A percentile compares a stretch with the other conserved stretches of the same genome.
Evolutionary conservation across 1,284 basidiomycete genomes (phyloP).

Genomic region (Trametes sp.): DNA sequence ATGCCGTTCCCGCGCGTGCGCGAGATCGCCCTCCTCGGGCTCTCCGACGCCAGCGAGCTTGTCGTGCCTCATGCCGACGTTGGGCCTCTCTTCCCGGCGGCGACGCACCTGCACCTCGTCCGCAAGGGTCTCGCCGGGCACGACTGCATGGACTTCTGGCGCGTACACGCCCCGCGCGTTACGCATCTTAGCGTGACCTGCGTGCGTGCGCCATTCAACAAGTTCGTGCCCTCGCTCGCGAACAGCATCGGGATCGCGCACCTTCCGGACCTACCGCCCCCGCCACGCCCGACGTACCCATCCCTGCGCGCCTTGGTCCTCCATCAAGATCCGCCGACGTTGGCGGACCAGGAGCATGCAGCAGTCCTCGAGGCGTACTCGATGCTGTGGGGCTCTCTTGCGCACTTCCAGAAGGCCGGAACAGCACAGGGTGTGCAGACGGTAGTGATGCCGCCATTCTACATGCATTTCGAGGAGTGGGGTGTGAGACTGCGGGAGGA

Average conservation of each 20-base stretch:
- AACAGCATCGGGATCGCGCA: not conserved
- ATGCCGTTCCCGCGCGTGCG: conserved; percentile 10
- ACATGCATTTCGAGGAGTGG: not conserved
- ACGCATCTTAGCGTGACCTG: conserved; percentile 16
- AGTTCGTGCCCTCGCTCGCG: not conserved
- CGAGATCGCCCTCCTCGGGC: conserved; percentile 13
- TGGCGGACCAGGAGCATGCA: not conserved
- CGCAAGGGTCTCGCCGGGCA: not conserved
- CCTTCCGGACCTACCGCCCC: not conserved
- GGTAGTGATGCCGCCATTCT: not conserved
- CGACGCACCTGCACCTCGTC: conserved; percentile 18
- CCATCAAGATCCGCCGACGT: conserved; percentile 4
- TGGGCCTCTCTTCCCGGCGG: conserved; percentile 12
- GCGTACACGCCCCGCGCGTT: conserved; percentile 6
- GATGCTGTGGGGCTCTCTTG: not conserved
- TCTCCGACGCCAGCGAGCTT: not conserved
- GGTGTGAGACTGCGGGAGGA: not conserved
- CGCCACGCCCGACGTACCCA: conserved; percentile 1
- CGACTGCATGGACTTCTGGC: not conserved
- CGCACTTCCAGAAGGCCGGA: not conserved
- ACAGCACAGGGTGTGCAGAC: not conserved
- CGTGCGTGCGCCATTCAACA: not conserved
- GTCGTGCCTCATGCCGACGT: not conserved
- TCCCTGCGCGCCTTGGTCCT: conserved; percentile 2
- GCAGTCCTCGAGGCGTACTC: not conserved